phyloP scores from a whole-genome alignment of 495 filamentous ascomycete species.

The Barbatosphaeria neglecta region DNA sequence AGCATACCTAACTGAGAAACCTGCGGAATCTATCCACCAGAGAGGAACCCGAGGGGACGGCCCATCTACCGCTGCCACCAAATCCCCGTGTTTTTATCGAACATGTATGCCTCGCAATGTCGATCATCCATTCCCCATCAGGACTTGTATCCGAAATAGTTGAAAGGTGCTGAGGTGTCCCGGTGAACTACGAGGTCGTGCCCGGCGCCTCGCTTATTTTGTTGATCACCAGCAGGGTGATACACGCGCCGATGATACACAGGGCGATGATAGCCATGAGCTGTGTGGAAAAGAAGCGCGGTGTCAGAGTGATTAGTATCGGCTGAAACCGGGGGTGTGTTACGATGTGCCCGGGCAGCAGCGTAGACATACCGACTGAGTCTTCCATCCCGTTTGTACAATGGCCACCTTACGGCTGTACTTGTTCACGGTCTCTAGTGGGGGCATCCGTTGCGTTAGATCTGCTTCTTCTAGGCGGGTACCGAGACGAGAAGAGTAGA shows the following conservation, averaged over 20 bases:
- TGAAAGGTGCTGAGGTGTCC: neutral
- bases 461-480: neutral
- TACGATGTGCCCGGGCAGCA: neutral
- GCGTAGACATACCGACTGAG: constrained; percentile 48
- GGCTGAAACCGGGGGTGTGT: too few species aligned
- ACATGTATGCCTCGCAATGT: too few species aligned
- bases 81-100: too few species aligned
- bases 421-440: constrained; percentile 58
- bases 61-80: too few species aligned
- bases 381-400: constrained; percentile 91
- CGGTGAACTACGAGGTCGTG: constrained; percentile 4
- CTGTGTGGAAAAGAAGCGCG: constrained; percentile 13
- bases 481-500: neutral
- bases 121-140: too few species aligned
- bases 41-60: too few species aligned
- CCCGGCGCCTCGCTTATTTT: constrained; percentile 14
- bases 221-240: constrained; percentile 34
- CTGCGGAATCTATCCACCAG: too few species aligned
- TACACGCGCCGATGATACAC: constrained; percentile 68
- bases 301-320: too few species aligned
- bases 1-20: too few species aligned
- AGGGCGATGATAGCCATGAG: constrained; percentile 66
- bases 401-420: constrained; percentile 69
- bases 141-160: too few species aligned
- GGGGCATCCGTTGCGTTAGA: neutral